Evolutionary conservation across 371 early-diverging fungal genomes (phyloP), one percentile per base, ranked within the genome.

Genomic region (Polyrhizophydium stewartii): DNA sequence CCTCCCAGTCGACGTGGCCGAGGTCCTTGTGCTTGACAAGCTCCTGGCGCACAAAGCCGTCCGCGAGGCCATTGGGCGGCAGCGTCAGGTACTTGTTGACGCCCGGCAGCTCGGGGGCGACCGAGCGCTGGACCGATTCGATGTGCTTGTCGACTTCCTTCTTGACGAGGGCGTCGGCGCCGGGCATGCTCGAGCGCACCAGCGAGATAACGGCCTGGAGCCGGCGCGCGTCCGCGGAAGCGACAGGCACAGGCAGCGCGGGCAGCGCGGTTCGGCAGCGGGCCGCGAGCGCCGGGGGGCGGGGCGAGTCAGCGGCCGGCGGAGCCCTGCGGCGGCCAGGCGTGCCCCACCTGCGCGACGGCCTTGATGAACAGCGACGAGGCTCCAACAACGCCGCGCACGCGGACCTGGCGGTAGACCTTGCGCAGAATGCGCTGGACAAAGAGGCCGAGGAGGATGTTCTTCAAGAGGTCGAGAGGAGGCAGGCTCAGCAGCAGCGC

Each of bases 1-100:
- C 83, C 65, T 85, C 78, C 94, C 94, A 94, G 62, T 93, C 87
- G 28, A 87, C 80, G 52, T 84, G 73, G 7, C 57, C 62, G 64
- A 72, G 59, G 9, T 49, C 66, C 60, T 76, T 72, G 61, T 77
- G 76, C 50, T 78, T 68, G 51, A 35, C 63, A 38, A 89, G 76
- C 50, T 84, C 83, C 31, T 74, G 67, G 51, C 79, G 65, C 24
- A 92, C 75, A 61, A 79, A 67, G 10, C 86, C 77, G 25, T 87
- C 83, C 2, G 76, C 62, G 63, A 90, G 75, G 9, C 93, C 91
- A 16, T 76, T 64, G 25, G 70, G 64, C 22, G 93, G 93, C 37
- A 93, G 69, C 28, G 66, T 58, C 41, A 73, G 69, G 68, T 89
- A 86, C 57, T 82, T 75, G n/a, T 83, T 72, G 52, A 79, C 79